Evolutionary conservation across 1,284 basidiomycete genomes (phyloP), one percentile per base, ranked within the genome.

Genomic region (Exsudoporus floridanus): DNA sequence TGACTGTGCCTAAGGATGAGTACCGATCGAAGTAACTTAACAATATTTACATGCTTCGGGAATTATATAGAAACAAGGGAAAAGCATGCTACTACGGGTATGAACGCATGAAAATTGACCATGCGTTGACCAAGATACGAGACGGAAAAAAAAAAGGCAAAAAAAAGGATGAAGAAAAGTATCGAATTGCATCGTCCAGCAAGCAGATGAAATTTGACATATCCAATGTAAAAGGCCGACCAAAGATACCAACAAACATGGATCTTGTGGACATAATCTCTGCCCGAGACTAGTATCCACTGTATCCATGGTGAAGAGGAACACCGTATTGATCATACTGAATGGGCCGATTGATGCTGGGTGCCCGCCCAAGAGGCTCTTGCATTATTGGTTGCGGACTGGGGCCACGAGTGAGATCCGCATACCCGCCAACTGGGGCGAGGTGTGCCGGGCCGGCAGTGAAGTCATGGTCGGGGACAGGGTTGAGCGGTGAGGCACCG

Each of bases 401-500:
- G 19, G 74, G 71, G 40, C 81, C 86, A 58, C 89, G 86, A 55
- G 84, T 79, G 39, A 91, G 79, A 64, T 91, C 87, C 40, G 88
- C 89, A 63, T 91, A 91, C 30, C 86, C 88, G 52, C 86, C 88
- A 52, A 86, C 80, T 25, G 86, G 81, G 10, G 83, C 81, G 44
- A 84, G 75, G 44, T 74, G 66, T 16, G 74, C 58, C 35, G 82
- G 59, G 19, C 84, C 86, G 43, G 89, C 81, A 28, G 90, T 92
- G 72, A 92, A 93, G 73, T 93, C 91, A 69, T 93, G 91, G 36
- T 88, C 78, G 34, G 83, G 84, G 53, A 87, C 67, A 43, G 79
- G 75, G 58, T 70, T 69, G 46, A 77, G 67, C 31, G 58, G 18
- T 21, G 65, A 23, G 48, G 54, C 18, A 25, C 62, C 59, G 44